Base-by-base conservation (phyloP, 495 filamentous ascomycete species). In the Rostrohypoxylon terebratum region DNA sequence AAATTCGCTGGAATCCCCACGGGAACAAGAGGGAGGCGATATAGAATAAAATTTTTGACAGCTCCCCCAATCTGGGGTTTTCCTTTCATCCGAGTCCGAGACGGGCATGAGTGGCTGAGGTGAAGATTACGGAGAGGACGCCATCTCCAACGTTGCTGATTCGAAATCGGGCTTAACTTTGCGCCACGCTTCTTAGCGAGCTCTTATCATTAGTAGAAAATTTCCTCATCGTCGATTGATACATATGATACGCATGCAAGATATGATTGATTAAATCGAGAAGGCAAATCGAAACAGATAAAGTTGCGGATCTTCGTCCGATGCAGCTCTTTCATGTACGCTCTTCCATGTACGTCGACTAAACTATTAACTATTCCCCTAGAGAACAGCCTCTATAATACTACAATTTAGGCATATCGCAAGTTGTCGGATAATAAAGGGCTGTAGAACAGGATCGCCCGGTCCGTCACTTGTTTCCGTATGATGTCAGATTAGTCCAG, bases 1-100 rank as follows among this genome's bases (percentile, higher is more conserved):
- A 36, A 31, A 28, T 6, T 42, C 10, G 51, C 66, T 57, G 58
- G 36, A 21, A 47, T 58, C 55, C 44, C 66, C 71, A 61, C 55
- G 55, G 55, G 44, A 62, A 64, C 33, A 38, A 45, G 11, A 66
- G 21, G 44, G 28, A 50, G 47, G n/a, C 42, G 16, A 40, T 25
- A 10, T 14, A 45, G 42, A 20, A 9, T 7, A 5, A 18, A 5
- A 18, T 48, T 53, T 47, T 28, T 65, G 40, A 68, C 47, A 73
- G 21, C 42, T 4, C 23, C 45, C 34, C 36, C 55, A 66, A 36
- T 66, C 71, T 66, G 59, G 71, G 66, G 66, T 63, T 45, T 45
- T 67, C 71, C 71, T 63, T 74, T 74, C 63, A 57, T 67, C 71
- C 71, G 66, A 48, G 42, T 69, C 71, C 71, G 71, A 74, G 59